These are phyloP conservation scores for Trichoderma brevicompactum DNA, from an alignment of 2,329 filamentous ascomycete genomes.

Conservation along the genomic window DNA sequence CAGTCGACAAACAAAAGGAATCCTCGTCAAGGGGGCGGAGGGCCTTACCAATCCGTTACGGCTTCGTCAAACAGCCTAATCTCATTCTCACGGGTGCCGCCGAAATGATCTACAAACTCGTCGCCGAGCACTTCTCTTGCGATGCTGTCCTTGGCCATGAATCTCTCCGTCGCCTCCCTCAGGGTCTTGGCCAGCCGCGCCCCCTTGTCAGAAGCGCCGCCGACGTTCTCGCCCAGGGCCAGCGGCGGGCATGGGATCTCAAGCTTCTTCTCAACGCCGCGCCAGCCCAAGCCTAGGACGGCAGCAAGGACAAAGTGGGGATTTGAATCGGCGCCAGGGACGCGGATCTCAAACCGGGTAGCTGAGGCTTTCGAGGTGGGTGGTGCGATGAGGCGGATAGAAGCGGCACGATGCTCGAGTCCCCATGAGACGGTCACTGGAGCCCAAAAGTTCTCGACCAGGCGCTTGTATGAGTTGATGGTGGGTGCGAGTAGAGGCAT, in stretches of 20 bases:
- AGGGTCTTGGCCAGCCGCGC: constrained; percentile 80
- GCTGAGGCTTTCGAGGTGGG: constrained; percentile 83
- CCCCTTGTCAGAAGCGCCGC: constrained; percentile 71
- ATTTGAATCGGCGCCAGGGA: constrained; percentile 93
- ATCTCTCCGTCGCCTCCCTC: constrained; percentile 80
- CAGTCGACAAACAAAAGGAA: constrained; percentile 28
- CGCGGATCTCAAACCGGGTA: constrained; percentile 90
- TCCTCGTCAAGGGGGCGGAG: neutral
- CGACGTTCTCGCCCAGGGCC: constrained; percentile 82
- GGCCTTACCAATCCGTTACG: constrained; percentile 89
- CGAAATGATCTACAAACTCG: constrained; percentile 94
- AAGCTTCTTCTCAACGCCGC: constrained; percentile 90
- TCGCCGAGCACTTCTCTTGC: constrained; percentile 95
- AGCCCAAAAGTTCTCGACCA: constrained; percentile 99
- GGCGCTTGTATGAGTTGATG: constrained; percentile 95
- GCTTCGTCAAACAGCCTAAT: constrained; percentile 90
- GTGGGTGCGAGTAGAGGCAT: constrained; percentile 96
- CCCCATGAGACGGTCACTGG: constrained; percentile 98
- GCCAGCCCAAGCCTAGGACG: constrained; percentile 85
- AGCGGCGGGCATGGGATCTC: constrained; percentile 81
- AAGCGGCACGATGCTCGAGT: constrained; percentile 90
- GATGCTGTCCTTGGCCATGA: constrained; percentile 77
- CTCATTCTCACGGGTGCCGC: constrained; percentile 90
- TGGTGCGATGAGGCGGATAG: constrained; percentile 85
- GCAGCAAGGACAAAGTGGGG: constrained; percentile 85